These are phyloP conservation scores for Neurospora pannonica DNA, from an alignment of 495 filamentous ascomycete species.

Conservation along the genomic window DNA sequence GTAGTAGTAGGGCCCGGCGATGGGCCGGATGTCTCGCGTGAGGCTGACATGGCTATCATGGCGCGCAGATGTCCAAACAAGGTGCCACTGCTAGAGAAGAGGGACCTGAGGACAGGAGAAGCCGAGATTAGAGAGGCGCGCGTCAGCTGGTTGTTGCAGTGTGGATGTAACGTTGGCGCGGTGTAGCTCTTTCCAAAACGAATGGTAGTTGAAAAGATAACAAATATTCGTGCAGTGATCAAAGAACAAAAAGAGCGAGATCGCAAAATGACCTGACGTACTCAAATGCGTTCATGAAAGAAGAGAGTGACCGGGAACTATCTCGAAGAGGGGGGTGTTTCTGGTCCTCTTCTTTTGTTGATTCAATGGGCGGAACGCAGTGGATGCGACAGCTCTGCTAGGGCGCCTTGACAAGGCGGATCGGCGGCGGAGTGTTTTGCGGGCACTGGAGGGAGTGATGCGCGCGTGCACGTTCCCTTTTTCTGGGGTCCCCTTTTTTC, in stretches of 20 bases:
- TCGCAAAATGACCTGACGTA: not conserved
- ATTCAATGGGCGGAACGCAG: not conserved
- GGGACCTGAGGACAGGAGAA: conserved; percentile 10
- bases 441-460: not conserved
- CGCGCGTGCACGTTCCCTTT: not conserved
- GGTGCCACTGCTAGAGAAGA: conserved; percentile 16
- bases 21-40: conserved; percentile 9
- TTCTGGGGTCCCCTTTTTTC: not conserved
- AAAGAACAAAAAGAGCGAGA: not conserved
- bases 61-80: conserved; percentile 24
- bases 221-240: not conserved
- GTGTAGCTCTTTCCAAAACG: not conserved
- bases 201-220: not conserved
- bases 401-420: not conserved
- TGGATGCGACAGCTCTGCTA: not conserved
- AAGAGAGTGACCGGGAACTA: not conserved
- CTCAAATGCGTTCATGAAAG: not conserved
- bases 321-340: not conserved
- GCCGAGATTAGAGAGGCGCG: not conserved
- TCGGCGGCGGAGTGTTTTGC: not conserved
- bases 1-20: not conserved
- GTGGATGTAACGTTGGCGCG: not conserved
- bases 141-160: conserved; percentile 1
- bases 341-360: not conserved
- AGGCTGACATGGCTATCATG: conserved; percentile 21